Evolutionary conservation across 1,284 basidiomycete genomes (phyloP).

Genomic region (Flammula alnicola): DNA sequence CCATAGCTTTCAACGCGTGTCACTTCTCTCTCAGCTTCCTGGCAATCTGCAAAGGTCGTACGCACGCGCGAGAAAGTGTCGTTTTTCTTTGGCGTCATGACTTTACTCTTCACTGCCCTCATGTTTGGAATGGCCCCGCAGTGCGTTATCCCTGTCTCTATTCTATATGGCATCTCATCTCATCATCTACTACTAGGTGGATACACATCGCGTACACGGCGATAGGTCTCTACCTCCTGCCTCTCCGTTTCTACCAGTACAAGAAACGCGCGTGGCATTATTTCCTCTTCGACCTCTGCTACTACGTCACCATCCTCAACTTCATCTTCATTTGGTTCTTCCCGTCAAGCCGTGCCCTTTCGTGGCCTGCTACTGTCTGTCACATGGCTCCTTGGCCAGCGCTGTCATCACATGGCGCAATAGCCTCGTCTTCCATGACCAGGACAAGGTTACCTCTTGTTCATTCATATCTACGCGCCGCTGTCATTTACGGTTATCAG

Average conservation of each 20-base stretch:
- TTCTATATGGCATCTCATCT: constrained; percentile 20
- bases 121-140: constrained; percentile 85
- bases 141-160: constrained; percentile 52
- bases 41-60: constrained; percentile 92
- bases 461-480: constrained; percentile 90
- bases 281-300: constrained; percentile 93
- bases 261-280: constrained; percentile 92
- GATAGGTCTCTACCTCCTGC: constrained; percentile 78
- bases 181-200: constrained; percentile 54
- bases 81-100: constrained; percentile 92
- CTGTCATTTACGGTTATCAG: constrained; percentile 88
- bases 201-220: constrained; percentile 80
- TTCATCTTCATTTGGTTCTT: constrained; percentile 87
- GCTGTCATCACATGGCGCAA: constrained; percentile 97
- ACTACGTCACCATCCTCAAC: constrained; percentile 89
- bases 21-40: constrained; percentile 70
- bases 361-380: constrained; percentile 86
- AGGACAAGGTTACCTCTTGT: constrained; percentile 93
- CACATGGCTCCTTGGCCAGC: constrained; percentile 87
- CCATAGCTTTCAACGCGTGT: constrained; percentile 75
- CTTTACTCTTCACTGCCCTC: constrained; percentile 80
- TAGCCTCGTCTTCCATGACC: constrained; percentile 93
- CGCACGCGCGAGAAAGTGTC: constrained; percentile 90
- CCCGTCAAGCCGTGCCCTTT: constrained; percentile 78
- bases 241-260: constrained; percentile 81